Evolutionary conservation across 2,329 filamentous ascomycete species (phyloP), one percentile per base, ranked within the genome.

Genomic region (Raffaelea arxii): DNA sequence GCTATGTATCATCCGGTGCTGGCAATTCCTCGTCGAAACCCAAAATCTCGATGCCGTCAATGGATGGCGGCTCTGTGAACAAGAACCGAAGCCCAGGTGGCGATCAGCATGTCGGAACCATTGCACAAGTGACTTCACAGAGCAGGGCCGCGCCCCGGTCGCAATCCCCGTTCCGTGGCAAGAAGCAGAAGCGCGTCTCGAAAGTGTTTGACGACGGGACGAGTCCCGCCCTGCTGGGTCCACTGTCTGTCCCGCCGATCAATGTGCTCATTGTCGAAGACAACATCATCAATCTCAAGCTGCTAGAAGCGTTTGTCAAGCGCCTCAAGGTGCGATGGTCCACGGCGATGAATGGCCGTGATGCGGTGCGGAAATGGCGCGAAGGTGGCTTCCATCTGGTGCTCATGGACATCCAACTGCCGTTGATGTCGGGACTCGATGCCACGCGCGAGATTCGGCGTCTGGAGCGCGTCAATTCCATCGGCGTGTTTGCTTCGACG

Each of bases 181-280:
- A 74, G 58, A 80, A 75, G 62, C 66, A 52, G 40, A 79, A 78
- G 62, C 82, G 78, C 56, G 12, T 21, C 6, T 18, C 22, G 19
- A 22, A 16, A 2, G 27, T 12, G 3, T 25, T 21, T 7, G 51
- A 48, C 9, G 42, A 49, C 25, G 67, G 69, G 19, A 61, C 66
- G 44, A 62, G 70, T 2, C 64, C 61, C 12, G 59, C 84, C 50
- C 75, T 76, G 23, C 71, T 81, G 4, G 81, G 78, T 25, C 73
- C 86, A 56, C 75, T 94, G 24, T 88, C 91, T 55, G 88, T 97
- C 1, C 92, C 92, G 7, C 91, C 92, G 1, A 97, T 98, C 67
- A 97, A 94, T 56, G 90, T 97, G 7, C 73, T 98, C 38, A 95
- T 98, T 50, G 92, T 98, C 14, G 92, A 98, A 68, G 92, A 98